A percentile compares a stretch with the other conserved stretches of the same genome.
phyloP scores from a whole-genome alignment of 176 grass and related monocot genomes.

The Microstegium vimineum region DNA sequence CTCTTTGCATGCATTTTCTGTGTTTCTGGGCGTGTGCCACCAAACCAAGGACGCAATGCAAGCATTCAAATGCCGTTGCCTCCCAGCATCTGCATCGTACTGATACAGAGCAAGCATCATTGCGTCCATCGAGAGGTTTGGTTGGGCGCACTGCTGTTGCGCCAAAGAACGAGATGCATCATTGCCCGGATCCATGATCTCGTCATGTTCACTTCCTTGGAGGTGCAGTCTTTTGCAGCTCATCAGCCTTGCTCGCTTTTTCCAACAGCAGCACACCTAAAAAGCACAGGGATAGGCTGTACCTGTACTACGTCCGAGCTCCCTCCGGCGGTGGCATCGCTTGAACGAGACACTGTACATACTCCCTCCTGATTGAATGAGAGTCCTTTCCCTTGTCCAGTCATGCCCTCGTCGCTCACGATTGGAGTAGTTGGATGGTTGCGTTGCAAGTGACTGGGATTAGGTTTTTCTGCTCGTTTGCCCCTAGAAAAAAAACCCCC shows the following conservation, averaged over 20 bases:
- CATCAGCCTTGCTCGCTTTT: constrained; percentile 12
- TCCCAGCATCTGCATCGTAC: not conserved
- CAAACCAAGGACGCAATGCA: not conserved
- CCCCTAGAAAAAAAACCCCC: not conserved
- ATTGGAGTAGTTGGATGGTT: constrained; percentile 9
- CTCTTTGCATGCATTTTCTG: too few relatives aligned
- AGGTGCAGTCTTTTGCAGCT: constrained; percentile 3
- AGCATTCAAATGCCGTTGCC: not conserved
- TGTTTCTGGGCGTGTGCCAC: not conserved
- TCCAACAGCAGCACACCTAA: constrained; percentile 4
- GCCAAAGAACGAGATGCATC: not conserved
- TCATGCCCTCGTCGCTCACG: too few relatives aligned
- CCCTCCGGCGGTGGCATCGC: not conserved
- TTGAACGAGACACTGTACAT: not conserved
- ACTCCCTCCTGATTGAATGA: not conserved
- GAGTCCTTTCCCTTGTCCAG: constrained; percentile 5
- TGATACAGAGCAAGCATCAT: constrained; percentile 9
- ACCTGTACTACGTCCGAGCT: too few relatives aligned
- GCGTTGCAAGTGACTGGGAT: constrained; percentile 5
- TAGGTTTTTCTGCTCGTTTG: not conserved
- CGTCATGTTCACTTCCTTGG: constrained; percentile 11
- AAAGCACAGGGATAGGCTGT: constrained; percentile 28
- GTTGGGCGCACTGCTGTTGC: not conserved
- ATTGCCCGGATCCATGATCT: constrained; percentile 20
- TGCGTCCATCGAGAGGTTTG: too few relatives aligned